Evolutionary conservation across 1,284 basidiomycete genomes (phyloP).

Genomic region (Ganoderma leucocontextum): DNA sequence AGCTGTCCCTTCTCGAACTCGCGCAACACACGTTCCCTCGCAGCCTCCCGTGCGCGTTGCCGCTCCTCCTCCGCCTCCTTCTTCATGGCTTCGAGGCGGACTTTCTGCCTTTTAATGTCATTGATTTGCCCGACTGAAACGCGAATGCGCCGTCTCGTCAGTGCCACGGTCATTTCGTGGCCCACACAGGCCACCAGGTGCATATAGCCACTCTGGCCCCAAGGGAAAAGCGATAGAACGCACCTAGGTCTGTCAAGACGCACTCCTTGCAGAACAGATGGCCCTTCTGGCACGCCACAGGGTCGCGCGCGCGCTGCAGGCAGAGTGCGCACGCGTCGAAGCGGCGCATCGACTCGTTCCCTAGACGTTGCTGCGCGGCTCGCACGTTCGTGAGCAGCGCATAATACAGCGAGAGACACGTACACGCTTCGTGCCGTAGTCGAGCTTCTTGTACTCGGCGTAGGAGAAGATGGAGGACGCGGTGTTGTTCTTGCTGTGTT

Average conservation of each 20-base stretch:
- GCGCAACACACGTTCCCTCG: conserved; percentile 82
- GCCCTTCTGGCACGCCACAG: conserved; percentile 83
- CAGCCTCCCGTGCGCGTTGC: conserved; percentile 68
- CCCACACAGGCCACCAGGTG: background rate
- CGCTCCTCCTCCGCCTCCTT: conserved; percentile 81
- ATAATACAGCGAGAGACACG: conserved; percentile 33
- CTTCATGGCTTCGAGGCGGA: conserved; percentile 74
- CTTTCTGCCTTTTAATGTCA: conserved; percentile 87
- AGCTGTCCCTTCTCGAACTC: conserved; percentile 90
- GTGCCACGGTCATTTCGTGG: background rate
- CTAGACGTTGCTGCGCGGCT: conserved; percentile 75
- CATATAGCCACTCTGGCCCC: background rate
- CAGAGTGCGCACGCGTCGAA: conserved; percentile 91
- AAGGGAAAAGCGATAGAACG: conserved; percentile 37
- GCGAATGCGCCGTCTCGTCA: background rate
- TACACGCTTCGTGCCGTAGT: conserved; percentile 83
- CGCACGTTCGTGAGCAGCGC: conserved; percentile 25
- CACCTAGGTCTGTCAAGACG: conserved; percentile 78
- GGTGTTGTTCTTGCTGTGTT: conserved; percentile 91
- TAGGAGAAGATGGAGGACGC: conserved; percentile 88
- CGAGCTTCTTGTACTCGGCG: conserved; percentile 83
- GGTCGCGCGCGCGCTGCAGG: conserved; percentile 80
- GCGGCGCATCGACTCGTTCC: conserved; percentile 88
- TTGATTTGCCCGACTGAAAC: conserved; percentile 85
- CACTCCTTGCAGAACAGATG: conserved; percentile 95